Evolutionary conservation across 371 early-diverging fungal species (phyloP).

Genomic region (Mucor piriformis): DNA sequence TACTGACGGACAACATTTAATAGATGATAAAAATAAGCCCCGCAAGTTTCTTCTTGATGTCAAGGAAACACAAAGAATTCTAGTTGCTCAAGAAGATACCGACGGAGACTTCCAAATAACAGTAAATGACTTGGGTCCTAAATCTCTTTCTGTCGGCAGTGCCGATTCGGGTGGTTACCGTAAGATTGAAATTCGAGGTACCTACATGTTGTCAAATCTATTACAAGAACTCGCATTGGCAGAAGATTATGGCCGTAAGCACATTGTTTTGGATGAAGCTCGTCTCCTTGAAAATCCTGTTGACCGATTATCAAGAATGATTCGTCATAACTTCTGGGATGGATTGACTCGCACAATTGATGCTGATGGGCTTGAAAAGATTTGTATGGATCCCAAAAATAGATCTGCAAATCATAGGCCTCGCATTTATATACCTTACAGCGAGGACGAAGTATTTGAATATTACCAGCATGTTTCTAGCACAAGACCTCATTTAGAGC

Average conservation of each 20-base stretch:
- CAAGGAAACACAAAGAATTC: slow-evolving; percentile 68
- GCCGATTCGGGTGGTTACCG: slow-evolving; percentile 80
- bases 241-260: slow-evolving; percentile 75
- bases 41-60: slow-evolving; percentile 81
- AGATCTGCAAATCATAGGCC: slow-evolving; percentile 67
- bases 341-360: slow-evolving; percentile 90
- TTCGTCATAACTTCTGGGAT: slow-evolving; percentile 90
- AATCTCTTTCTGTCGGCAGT: slow-evolving; percentile 79
- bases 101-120: slow-evolving; percentile 93
- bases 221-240: slow-evolving; percentile 93
- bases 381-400: slow-evolving; percentile 90
- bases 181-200: slow-evolving; percentile 86
- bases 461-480: slow-evolving; percentile 74
- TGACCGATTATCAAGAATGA: slow-evolving; percentile 84
- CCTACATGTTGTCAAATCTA: slow-evolving; percentile 88
- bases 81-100: slow-evolving; percentile 92
- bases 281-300: slow-evolving; percentile 90
- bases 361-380: slow-evolving; percentile 83
- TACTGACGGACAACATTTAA: neutral
- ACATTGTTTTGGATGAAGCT: slow-evolving; percentile 80
- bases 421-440: slow-evolving; percentile 85
- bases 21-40: slow-evolving; percentile 70
- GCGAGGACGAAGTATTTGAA: slow-evolving; percentile 68
- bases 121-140: slow-evolving; percentile 87
- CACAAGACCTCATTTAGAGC: slow-evolving; percentile 63